Evolutionary conservation across 495 filamentous ascomycete genomes (phyloP), one percentile per base, ranked within the genome.

Genomic region (Hyaloscypha variabilis): DNA sequence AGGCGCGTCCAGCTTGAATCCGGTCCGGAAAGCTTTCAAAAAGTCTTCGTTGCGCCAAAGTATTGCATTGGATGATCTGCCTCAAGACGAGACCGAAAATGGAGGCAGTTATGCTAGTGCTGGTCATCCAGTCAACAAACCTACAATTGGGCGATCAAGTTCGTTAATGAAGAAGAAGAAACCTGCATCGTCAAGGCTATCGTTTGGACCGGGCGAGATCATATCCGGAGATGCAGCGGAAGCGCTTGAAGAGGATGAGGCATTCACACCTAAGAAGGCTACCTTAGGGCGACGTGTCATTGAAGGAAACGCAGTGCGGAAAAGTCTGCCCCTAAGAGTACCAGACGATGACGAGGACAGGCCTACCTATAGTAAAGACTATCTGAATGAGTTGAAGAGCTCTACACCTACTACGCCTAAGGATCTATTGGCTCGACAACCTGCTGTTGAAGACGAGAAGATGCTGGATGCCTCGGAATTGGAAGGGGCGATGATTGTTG

Each of bases 301-400:
- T 11, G 90, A 95, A 71, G 88, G 87, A 62, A 94, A 87, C 76
- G 84, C 91, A 2, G 73, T 85, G 6, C 86, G 84, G 62, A 85
- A 83, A 69, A 75, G 60, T 76, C 76, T 67, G 72, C 83, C 87
- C 4, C 75, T 87, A 42, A 83, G 88, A 25, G 19, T 17, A 17
- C 81, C 86, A 6, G 79, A 78, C 11, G 80, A 82, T 28, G 65
- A 72, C 30, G 85, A 87, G 42, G 87, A 90, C 39, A 80, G 88
- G 53, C 94, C 93, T 3, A 91, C 82, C 64, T 99, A 99, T 76
- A 95, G 83, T 75, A 88, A 89, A 64, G 93, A 95, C 65, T 90
- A 94, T 67, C 80, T 99, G 53, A 89, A 91, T 56, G 91, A 96
- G 74, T 82, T 99, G 8, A 89, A 90, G 61, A 87, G 84, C 58